Evolutionary conservation across 257 asterid genomes (phyloP).

Genomic region (Misopates orontium): DNA sequence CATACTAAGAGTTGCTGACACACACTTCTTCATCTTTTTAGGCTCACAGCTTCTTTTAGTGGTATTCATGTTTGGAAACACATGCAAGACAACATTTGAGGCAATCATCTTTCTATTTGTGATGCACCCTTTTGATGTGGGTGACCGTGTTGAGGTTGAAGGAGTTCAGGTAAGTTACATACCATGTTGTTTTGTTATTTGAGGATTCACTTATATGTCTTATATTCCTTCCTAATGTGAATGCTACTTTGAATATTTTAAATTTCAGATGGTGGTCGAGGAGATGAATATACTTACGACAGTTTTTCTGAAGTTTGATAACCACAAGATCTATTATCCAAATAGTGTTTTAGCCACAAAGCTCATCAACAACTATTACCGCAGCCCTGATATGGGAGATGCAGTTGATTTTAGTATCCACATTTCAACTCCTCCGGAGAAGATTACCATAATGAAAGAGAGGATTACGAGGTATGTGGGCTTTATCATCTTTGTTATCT

Average conservation of each 20-base stretch:
- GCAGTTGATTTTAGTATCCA: slow-evolving; percentile 49
- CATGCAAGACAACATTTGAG: slow-evolving; percentile 20
- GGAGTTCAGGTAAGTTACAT: slow-evolving; percentile 44
- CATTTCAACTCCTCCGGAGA: slow-evolving; percentile 52
- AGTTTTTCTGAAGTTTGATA: slow-evolving; percentile 51
- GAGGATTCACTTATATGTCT: background rate
- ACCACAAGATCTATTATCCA: slow-evolving; percentile 52
- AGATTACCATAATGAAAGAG: slow-evolving; percentile 45
- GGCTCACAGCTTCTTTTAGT: slow-evolving; percentile 20
- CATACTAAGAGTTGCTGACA: slow-evolving; percentile 17
- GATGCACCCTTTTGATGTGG: slow-evolving; percentile 23
- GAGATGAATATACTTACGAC: slow-evolving; percentile 60
- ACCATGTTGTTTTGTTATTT: background rate
- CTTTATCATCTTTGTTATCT: background rate
- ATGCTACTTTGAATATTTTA: background rate
- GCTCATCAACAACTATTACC: slow-evolving; percentile 50
- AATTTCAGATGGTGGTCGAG: slow-evolving; percentile 58
- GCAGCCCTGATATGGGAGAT: slow-evolving; percentile 65
- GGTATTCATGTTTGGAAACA: slow-evolving; percentile 20
- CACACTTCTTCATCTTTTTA: slow-evolving; percentile 18
- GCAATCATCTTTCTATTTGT: slow-evolving; percentile 20
- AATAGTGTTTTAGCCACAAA: slow-evolving; percentile 50
- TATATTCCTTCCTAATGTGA: background rate
- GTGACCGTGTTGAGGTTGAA: slow-evolving; percentile 55
- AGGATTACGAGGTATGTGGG: slow-evolving; percentile 45